Evolutionary conservation across 768 basidiomycete species (phyloP).

Genomic region (Agaricus sinodeliciosus): DNA sequence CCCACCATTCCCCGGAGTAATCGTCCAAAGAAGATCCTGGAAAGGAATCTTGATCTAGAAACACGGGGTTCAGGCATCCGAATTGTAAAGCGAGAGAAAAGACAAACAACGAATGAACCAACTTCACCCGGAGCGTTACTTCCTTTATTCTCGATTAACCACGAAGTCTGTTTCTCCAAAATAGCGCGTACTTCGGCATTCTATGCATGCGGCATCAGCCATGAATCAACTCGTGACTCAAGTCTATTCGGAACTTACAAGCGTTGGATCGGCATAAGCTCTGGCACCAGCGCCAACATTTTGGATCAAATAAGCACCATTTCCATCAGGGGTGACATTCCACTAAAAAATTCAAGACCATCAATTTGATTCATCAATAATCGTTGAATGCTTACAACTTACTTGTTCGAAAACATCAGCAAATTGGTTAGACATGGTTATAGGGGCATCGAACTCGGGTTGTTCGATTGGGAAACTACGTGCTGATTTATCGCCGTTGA

Average conservation of each 20-base stretch:
- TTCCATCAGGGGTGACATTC: neutral
- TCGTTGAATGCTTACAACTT: neutral
- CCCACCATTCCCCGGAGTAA: neutral
- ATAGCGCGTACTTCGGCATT: neutral
- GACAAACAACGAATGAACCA: neutral
- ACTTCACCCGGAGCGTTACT: neutral
- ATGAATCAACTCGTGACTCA: neutral
- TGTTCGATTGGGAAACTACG: slow-evolving; percentile 4
- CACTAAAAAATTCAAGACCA: neutral
- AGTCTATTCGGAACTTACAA: neutral
- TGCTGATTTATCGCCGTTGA: slow-evolving; percentile 5
- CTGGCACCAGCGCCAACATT: neutral
- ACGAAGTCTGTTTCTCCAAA: slow-evolving; percentile 1
- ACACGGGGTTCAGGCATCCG: neutral
- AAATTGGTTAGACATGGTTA: slow-evolving; percentile 5
- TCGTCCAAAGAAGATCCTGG: slow-evolving; percentile 6
- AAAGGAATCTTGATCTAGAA: slow-evolving; percentile 4
- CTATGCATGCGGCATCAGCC: neutral
- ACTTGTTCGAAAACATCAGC: slow-evolving; percentile 3
- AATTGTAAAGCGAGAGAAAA: neutral
- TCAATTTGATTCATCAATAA: neutral
- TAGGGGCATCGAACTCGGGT: neutral
- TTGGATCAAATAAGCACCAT: slow-evolving; percentile 4
- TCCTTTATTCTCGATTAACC: slow-evolving; percentile 1
- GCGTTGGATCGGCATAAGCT: neutral